These are phyloP conservation scores for Craspedostauros australis DNA, from an alignment of 108 stramenopile species.

Conservation along the genomic window DNA sequence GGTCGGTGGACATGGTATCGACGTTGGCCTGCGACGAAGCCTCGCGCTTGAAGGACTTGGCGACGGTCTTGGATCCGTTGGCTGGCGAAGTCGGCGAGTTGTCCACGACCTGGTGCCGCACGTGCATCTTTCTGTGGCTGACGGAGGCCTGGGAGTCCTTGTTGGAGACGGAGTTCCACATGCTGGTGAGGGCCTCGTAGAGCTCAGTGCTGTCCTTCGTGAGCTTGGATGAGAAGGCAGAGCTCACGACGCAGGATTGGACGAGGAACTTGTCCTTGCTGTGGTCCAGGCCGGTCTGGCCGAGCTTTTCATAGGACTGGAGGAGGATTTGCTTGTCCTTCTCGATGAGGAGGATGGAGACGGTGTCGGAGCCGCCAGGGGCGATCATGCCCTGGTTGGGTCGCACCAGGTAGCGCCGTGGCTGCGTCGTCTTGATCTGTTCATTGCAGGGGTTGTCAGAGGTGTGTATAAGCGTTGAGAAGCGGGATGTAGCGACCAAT, in stretches of 20 bases:
- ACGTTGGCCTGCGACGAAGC: constrained; percentile 17
- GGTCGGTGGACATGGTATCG: constrained; percentile 71
- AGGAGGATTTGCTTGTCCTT: constrained; percentile 79
- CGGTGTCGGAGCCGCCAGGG: constrained; percentile 62
- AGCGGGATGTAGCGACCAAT: too few species aligned
- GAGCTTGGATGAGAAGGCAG: constrained; percentile 42
- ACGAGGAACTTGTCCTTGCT: constrained; percentile 91
- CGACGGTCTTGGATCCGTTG: not conserved
- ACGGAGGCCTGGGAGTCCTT: constrained; percentile 25
- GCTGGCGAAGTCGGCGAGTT: not conserved
- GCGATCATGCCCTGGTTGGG: constrained; percentile 88
- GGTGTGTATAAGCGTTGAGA: too few species aligned
- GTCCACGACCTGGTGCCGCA: constrained; percentile 59
- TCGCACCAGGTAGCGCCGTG: constrained; percentile 85
- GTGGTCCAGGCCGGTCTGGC: constrained; percentile 85
- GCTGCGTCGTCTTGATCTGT: constrained; percentile 90
- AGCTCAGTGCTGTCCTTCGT: constrained; percentile 39
- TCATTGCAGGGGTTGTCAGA: constrained; percentile 1
- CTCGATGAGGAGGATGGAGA: constrained; percentile 82
- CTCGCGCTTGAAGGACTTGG: constrained; percentile 16
- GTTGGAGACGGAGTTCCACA: constrained; percentile 70
- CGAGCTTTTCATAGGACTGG: constrained; percentile 80
- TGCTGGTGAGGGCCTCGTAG: constrained; percentile 67
- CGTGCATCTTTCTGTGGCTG: constrained; percentile 80
- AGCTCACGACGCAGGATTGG: constrained; percentile 56